phyloP scores from a whole-genome alignment of 78 protist genomes.

The Emiliania huxleyi region DNA sequence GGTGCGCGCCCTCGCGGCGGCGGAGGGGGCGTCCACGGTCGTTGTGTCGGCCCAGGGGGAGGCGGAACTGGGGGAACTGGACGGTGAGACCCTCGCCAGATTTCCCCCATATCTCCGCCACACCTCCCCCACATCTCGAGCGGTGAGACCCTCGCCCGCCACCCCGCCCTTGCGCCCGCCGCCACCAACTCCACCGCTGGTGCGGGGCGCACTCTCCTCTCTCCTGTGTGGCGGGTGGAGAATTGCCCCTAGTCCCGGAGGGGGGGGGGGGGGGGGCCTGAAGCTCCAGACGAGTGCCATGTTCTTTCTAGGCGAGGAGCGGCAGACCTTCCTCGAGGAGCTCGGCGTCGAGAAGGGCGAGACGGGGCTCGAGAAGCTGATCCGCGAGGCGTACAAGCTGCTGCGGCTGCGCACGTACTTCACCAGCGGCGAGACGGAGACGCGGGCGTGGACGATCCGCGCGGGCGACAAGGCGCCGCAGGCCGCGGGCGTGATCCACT shows the following conservation, averaged over 20 bases:
- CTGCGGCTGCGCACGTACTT: constrained; percentile 41
- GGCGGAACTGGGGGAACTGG: too few relatives aligned
- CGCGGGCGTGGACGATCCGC: constrained; percentile 45
- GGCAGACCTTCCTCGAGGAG: constrained; percentile 9
- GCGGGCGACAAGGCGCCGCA: neutral
- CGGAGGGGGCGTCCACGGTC: constrained; percentile 43
- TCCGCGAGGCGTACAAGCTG: constrained; percentile 27
- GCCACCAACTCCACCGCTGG: too few relatives aligned
- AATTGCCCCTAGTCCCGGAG: too few relatives aligned
- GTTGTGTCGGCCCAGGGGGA: constrained; percentile 48
- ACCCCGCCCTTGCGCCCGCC: too few relatives aligned
- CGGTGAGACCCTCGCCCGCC: too few relatives aligned
- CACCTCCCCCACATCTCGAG: too few relatives aligned
- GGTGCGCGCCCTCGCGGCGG: neutral
- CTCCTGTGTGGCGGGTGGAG: too few relatives aligned
- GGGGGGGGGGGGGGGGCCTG: too few relatives aligned
- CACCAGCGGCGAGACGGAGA: constrained; percentile 34
- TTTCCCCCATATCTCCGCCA: too few relatives aligned
- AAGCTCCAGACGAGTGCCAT: too few relatives aligned
- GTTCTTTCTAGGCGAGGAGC: constrained; percentile 25
- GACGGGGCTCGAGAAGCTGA: constrained; percentile 16
- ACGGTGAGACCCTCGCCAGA: too few relatives aligned
- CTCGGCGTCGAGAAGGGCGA: constrained; percentile 31
- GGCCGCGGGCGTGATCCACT: neutral
- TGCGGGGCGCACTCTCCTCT: too few relatives aligned